phyloP scores from a whole-genome alignment of 805 yeast species.

The Yarrowia sp. region DNA sequence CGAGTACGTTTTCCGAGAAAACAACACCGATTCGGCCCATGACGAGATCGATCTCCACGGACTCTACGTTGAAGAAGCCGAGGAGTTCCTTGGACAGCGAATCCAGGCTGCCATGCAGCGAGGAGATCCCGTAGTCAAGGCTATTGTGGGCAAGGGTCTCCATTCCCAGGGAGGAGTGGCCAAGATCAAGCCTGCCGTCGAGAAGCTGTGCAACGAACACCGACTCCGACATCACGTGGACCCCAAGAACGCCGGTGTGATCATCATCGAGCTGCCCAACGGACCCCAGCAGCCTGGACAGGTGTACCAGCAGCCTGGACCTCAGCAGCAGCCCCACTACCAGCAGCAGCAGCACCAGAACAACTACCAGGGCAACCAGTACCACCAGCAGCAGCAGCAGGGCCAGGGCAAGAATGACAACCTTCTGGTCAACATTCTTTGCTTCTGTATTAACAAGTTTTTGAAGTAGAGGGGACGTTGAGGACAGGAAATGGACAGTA shows the following conservation, averaged over 20 bases:
- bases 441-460: constrained; percentile 41
- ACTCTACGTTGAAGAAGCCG: constrained; percentile 85
- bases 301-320: constrained; percentile 44
- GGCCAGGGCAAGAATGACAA: constrained; percentile 40
- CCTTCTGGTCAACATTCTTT: constrained; percentile 43
- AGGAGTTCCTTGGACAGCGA: constrained; percentile 73
- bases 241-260: constrained; percentile 77
- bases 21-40: constrained; percentile 82
- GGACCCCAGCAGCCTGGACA: constrained; percentile 40
- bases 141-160: constrained; percentile 91
- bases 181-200: constrained; percentile 88
- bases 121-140: constrained; percentile 68
- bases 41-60: constrained; percentile 96
- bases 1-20: constrained; percentile 78
- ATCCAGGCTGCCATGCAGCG: constrained; percentile 66
- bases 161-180: constrained; percentile 85
- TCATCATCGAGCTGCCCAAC: constrained; percentile 66
- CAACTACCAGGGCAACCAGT: constrained; percentile 37
- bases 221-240: constrained; percentile 68
- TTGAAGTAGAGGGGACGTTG: constrained; percentile 10
- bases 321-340: constrained; percentile 45
- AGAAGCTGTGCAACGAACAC: constrained; percentile 72
- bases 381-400: constrained; percentile 42
- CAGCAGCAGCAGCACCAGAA: constrained; percentile 42
- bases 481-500: neutral